Evolutionary conservation across 306 rosid species (phyloP).

Genomic region (Leucaena leucocephala): DNA sequence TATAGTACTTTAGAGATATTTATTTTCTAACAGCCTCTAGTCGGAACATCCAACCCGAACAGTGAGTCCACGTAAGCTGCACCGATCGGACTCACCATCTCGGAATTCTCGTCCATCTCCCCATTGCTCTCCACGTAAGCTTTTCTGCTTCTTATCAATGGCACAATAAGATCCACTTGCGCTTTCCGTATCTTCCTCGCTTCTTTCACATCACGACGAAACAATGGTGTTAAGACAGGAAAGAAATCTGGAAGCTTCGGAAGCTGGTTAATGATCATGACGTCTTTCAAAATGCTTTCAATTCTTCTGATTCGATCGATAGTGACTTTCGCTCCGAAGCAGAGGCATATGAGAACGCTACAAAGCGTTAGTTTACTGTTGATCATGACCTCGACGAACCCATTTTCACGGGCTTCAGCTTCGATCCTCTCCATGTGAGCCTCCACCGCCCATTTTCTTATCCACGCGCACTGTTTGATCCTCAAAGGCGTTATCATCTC

Average conservation of each 20-base stretch:
- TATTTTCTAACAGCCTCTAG: no score
- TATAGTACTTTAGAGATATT: no score
- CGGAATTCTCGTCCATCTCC: conserved; percentile 29
- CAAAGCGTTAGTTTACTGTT: conserved; percentile 83
- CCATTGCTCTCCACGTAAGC: conserved; percentile 50
- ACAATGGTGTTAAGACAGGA: conserved; percentile 70
- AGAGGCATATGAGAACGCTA: conserved; percentile 83
- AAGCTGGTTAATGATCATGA: conserved; percentile 61
- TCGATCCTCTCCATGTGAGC: conserved; percentile 62
- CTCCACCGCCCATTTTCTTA: conserved; percentile 79
- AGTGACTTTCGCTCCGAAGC: conserved; percentile 77
- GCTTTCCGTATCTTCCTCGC: conserved; percentile 61
- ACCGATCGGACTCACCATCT: conserved; percentile 55
- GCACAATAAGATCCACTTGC: conserved; percentile 70
- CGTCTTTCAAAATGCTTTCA: conserved; percentile 74
- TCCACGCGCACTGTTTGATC: conserved; percentile 86
- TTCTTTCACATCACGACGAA: conserved; percentile 52
- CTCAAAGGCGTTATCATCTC: conserved; percentile 74
- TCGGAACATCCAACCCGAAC: neutral
- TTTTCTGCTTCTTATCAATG: conserved; percentile 65
- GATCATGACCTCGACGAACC: conserved; percentile 69
- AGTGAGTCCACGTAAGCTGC: no score
- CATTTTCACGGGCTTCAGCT: conserved; percentile 45
- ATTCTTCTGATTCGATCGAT: conserved; percentile 61
- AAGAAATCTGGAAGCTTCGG: conserved; percentile 90